Percentiles rank a stretch among this genome's conserved stretches.
Evolutionary conservation across 1,284 basidiomycete species (phyloP).

Genomic region (Ceratobasidium sp.): DNA sequence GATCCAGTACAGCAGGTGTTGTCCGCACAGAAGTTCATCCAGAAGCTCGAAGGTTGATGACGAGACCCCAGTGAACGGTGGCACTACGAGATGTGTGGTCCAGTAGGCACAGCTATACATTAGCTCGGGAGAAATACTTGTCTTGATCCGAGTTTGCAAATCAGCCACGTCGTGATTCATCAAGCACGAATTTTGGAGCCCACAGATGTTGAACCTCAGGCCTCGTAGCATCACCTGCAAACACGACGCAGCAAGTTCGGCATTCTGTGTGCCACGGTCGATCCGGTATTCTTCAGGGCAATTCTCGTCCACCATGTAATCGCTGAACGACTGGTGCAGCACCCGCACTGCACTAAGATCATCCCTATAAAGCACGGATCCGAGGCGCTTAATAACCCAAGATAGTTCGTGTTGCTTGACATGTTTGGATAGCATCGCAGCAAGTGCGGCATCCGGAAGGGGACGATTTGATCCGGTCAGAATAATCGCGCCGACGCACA

Average conservation of each 20-base stretch:
- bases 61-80: background rate
- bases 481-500: conserved; percentile 6
- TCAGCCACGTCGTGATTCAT: conserved; percentile 27
- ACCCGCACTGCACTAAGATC: background rate
- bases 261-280: background rate
- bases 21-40: background rate
- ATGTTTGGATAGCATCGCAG: background rate
- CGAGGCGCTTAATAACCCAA: background rate
- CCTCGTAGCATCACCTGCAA: no score
- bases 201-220: conserved; percentile 31
- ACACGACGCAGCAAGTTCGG: conserved; percentile 12
- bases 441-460: background rate
- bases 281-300: background rate
- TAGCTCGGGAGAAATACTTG: background rate
- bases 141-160: conserved; percentile 2
- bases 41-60: background rate
- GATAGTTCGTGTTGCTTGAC: background rate
- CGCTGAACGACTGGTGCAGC: conserved; percentile 22
- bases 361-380: conserved; percentile 21
- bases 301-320: conserved; percentile 6
- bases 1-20: conserved; percentile 6
- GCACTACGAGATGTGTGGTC: background rate
- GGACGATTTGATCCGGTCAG: conserved; percentile 1
- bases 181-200: background rate
- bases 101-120: conserved; percentile 6